Base-by-base conservation (phyloP, 2,329 filamentous ascomycete species). In the Curvularia eragrostidis region DNA sequence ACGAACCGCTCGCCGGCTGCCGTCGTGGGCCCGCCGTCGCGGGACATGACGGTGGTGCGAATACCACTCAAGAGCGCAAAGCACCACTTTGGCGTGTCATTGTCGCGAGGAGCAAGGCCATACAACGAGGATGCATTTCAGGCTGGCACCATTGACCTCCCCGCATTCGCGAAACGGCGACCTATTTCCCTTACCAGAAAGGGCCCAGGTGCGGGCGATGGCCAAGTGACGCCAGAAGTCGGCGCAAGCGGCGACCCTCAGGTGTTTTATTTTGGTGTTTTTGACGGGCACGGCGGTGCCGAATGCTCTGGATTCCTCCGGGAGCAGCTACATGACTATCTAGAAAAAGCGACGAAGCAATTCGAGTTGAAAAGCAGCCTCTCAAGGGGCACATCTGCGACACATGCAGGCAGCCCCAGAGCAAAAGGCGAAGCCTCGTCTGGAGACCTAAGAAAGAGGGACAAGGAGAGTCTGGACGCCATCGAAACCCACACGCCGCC, bases 91-190 rank as follows among this genome's bases (percentile, higher is more conserved):
- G 95, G 95, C 24, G 91, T 87, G 23, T 86, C 86, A 12, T 85
- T 90, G 41, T 90, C 89, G 30, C 86, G 95, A 48, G 95, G 95
- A 21, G 91, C 89, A 54, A 87, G 95, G 10, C 87, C 89, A 0
- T 92, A 95, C 76, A 98, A 98, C 75, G 95, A 99, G 78, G 95
- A 99, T 73, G 86, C 92, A 10, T 92, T 93, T 73, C 94, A 98
- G 78, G 95, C 94, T 1, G 95, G 95, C 54, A 96, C 95, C 8
- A 91, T 99, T 61, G 90, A 95, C 71, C 84, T 99, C 52, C 95
- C 95, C 0, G 91, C 95, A 0, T 99, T 99, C 78, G 93, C 95
- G 5, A 93, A 90, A 77, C 85, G 91, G 36, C 86, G 87, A 4
- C 93, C 94, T 12, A 84, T 91, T 43, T 86, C 84, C 24, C 68